Percentiles rank a stretch among this genome's conserved stretches.
Conservation (phyloP, 768 basidiomycete species). For the Solioccasus polychromus region DNA sequence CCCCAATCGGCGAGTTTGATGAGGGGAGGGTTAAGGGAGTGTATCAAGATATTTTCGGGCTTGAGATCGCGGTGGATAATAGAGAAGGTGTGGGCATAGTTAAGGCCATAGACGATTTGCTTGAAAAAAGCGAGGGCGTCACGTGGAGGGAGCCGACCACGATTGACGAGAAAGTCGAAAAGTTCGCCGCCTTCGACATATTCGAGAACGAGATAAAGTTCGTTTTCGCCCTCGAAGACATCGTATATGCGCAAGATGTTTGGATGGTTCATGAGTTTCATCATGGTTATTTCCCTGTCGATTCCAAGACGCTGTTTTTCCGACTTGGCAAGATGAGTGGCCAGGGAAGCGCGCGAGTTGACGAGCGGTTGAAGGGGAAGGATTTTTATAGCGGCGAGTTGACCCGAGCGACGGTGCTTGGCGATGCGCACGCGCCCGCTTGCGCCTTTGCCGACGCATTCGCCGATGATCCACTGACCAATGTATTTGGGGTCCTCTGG, state of each 20-base stretch:
- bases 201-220: conserved; percentile 91
- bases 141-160: conserved; percentile 71
- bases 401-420: conserved; percentile 77
- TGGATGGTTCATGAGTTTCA: conserved; percentile 99
- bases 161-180: conserved; percentile 93
- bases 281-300: conserved; percentile 95
- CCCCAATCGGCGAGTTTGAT: conserved; percentile 99
- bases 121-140: conserved; percentile 93
- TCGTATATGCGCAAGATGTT: conserved; percentile 96
- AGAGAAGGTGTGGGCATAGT: conserved; percentile 96
- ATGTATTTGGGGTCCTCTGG: conserved; percentile 83
- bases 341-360: conserved; percentile 66
- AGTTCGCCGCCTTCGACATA: conserved; percentile 96
- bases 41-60: conserved; percentile 94
- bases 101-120: conserved; percentile 92
- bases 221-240: conserved; percentile 89
- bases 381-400: conserved; percentile 95
- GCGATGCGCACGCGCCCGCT: conserved; percentile 95
- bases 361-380: conserved; percentile 80
- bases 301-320: conserved; percentile 85
- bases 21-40: conserved; percentile 72
- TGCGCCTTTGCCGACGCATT: conserved; percentile 91
- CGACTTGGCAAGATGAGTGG: conserved; percentile 63
- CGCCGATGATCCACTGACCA: conserved; percentile 91
- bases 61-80: conserved; percentile 98